phyloP scores from a whole-genome alignment of 257 asterid genomes.

The Solanum clarkiae region DNA sequence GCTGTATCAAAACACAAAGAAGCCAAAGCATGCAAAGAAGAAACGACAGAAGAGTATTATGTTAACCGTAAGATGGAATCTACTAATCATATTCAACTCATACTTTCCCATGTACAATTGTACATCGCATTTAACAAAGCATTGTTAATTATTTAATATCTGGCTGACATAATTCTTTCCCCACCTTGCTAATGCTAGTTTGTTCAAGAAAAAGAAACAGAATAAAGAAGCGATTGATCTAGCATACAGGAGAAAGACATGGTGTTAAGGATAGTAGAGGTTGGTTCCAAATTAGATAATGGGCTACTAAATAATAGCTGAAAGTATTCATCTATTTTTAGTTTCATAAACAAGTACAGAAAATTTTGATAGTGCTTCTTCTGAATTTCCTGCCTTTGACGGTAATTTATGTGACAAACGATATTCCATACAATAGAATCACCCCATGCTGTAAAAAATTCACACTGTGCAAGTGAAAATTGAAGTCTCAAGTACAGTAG shows the following conservation, averaged over 20 bases:
- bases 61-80: background rate
- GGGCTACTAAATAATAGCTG: background rate
- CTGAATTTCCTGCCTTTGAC: background rate
- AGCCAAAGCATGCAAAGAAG: background rate
- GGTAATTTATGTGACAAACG: background rate
- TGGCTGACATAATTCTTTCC: background rate
- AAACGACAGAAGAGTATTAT: background rate
- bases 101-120: background rate
- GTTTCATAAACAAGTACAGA: background rate
- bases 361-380: background rate
- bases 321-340: background rate
- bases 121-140: background rate
- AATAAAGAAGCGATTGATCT: background rate
- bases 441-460: background rate
- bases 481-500: background rate
- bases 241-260: background rate
- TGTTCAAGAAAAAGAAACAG: background rate
- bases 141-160: background rate
- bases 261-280: background rate
- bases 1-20: background rate
- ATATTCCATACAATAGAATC: background rate
- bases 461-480: background rate
- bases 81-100: background rate
- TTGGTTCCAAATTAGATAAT: background rate
- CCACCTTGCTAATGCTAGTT: background rate